Base-by-base conservation (phyloP, 768 basidiomycete genomes). In the Hortiboletus flavorubellus region DNA sequence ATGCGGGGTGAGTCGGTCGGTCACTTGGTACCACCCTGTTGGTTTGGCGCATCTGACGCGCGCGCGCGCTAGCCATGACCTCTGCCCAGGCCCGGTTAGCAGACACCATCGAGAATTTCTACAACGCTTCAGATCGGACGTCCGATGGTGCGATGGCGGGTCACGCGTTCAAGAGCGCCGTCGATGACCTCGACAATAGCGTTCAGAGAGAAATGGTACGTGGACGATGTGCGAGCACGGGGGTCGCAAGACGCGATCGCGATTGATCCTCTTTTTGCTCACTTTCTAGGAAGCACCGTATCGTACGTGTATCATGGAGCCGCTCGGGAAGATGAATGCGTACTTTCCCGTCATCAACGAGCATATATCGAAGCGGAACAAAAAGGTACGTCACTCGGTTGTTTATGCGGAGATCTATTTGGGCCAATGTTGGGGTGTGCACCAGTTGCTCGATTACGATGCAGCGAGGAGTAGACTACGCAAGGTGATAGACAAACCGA, bases 81-180 rank as follows among this genome's bases (percentile, higher is more conserved):
- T 77, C 87, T 21, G 85, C 96, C n/a, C 95, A 98, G 71, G 83
- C 87, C 18, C 86, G 91, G 53, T 83, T 98, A 65, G 94, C 94
- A 12, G 94, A 97, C 52, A 96, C 95, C 30, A 81, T 99, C 68
- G 91, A 95, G 70, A 78, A 84, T 8, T 98, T 99, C 77, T 99
- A 98, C 71, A 80, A 84, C 55, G 82, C 93, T 44, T 83, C 91
- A 14, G 93, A 93, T 78, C 81, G 82, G 55, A 75, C 83, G 33
- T 92, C 91, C 10, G 92, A 94, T 59, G 91, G 93, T 43, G 97
- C 96, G 9, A 97, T 98, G 93, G 90, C 95, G 0, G 91, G 92
- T 2, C 92, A 98, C 64, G 91, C 97, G 2, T 99, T 98, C 79
- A 96, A 91, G 67, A 83, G 91, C 35, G 91, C 94, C 0, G 91